Evolutionary conservation across 2,329 filamentous ascomycete species (phyloP).

Genomic region (Fusarium protoensiforme): DNA sequence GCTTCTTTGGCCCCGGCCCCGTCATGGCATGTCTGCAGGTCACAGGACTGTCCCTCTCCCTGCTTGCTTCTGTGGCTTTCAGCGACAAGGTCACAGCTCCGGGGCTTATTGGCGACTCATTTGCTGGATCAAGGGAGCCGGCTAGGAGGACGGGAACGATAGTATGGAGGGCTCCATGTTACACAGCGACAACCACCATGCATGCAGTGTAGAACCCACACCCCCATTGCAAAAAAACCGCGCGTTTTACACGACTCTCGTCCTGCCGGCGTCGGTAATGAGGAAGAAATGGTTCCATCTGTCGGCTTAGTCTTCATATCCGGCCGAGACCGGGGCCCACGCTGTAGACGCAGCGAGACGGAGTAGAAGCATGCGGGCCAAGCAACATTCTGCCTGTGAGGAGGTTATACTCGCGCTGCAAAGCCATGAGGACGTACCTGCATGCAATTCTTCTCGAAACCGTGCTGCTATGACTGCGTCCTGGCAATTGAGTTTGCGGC

Average conservation of each 20-base stretch:
- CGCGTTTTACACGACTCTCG: slow-evolving; percentile 13
- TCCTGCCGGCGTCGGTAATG: slow-evolving; percentile 6
- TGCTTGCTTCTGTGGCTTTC: slow-evolving; percentile 17
- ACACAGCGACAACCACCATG: slow-evolving; percentile 25
- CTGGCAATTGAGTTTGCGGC: slow-evolving; percentile 5
- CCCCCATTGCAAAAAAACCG: slow-evolving; percentile 32
- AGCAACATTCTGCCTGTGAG: slow-evolving; percentile 23
- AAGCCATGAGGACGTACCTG: slow-evolving; percentile 15
- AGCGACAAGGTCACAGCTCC: not conserved
- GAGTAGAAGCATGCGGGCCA: slow-evolving; percentile 26
- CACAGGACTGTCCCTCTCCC: slow-evolving; percentile 11
- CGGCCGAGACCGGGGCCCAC: slow-evolving; percentile 33
- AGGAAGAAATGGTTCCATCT: slow-evolving; percentile 24
- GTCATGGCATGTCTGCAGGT: slow-evolving; percentile 29
- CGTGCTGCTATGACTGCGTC: not conserved
- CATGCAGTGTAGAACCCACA: slow-evolving; percentile 25
- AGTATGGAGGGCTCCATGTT: slow-evolving; percentile 8
- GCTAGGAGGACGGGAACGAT: slow-evolving; percentile 17
- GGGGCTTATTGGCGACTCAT: slow-evolving; percentile 15
- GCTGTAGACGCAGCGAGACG: slow-evolving; percentile 17
- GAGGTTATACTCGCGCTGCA: slow-evolving; percentile 10
- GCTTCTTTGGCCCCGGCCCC: slow-evolving; percentile 14
- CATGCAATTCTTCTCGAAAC: slow-evolving; percentile 19
- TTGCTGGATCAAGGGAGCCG: slow-evolving; percentile 32
- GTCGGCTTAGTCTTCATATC: slow-evolving; percentile 33